phyloP scores from a whole-genome alignment of 768 basidiomycete species.

The Daedalea quercina region DNA sequence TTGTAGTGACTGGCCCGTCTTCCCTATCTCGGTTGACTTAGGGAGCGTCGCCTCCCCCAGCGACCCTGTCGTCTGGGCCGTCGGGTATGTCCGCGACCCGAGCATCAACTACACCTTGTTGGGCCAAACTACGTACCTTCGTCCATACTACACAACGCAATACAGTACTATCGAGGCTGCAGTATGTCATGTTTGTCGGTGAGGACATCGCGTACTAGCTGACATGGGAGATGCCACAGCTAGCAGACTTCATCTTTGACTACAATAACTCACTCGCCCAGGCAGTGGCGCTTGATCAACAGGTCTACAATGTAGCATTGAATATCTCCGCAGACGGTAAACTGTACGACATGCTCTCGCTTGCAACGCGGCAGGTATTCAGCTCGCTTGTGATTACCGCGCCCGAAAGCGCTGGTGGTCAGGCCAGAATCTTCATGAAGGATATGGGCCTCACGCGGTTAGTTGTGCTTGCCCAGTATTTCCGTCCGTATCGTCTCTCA shows the following conservation, averaged over 20 bases:
- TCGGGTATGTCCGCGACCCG: slow-evolving; percentile 22
- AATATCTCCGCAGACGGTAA: slow-evolving; percentile 14
- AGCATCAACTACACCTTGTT: slow-evolving; percentile 13
- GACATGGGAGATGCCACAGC: too few species aligned
- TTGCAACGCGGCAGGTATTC: slow-evolving; percentile 20
- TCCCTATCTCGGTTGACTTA: slow-evolving; percentile 20
- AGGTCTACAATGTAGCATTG: slow-evolving; percentile 14
- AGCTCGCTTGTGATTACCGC: slow-evolving; percentile 19
- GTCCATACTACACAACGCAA: slow-evolving; percentile 11
- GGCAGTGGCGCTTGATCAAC: slow-evolving; percentile 15
- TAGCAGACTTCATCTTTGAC: slow-evolving; percentile 14
- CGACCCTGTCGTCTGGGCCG: slow-evolving; percentile 18
- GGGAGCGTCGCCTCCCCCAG: slow-evolving; percentile 14
- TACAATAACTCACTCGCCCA: slow-evolving; percentile 11
- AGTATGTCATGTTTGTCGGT: neutral
- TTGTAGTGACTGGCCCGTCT: slow-evolving; percentile 11
- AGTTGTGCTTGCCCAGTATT: too few species aligned
- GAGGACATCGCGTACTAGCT: neutral
- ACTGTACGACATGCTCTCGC: slow-evolving; percentile 14
- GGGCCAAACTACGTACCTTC: slow-evolving; percentile 4
- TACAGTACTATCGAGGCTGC: neutral
- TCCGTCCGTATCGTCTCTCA: neutral
- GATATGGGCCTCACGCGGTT: neutral
- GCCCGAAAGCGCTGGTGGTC: slow-evolving; percentile 10
- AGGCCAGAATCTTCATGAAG: slow-evolving; percentile 14